Evolutionary conservation across 139 green algal species (phyloP), one percentile per base, ranked within the genome.

Genomic region (Monoraphidium neglectum): DNA sequence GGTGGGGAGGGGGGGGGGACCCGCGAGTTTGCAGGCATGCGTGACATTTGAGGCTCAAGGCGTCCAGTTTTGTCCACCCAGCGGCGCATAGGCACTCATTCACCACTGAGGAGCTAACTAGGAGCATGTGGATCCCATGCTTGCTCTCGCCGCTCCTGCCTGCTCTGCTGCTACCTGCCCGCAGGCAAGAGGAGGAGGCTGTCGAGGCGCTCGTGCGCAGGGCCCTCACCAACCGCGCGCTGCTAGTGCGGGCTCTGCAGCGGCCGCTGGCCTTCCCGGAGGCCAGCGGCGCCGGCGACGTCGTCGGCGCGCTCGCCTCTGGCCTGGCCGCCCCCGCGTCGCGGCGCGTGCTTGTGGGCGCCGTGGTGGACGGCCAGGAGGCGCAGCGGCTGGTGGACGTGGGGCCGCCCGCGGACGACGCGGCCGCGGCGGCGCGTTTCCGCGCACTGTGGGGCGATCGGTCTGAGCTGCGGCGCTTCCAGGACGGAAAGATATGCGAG

Each of bases 401-500:
- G 3, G 91, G 92, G 16, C 92, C 92, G 8, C 76, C 89, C 35
- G 84, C 89, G 6, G 87, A 94, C 70, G 77, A 90, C 24, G 69
- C 62, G 2, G 64, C 60, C 2, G 87, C 86, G 4, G 86, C 91
- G 8, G 74, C 66, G 1, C 63, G 60, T 12, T 97, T 94, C 82
- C 85, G 91, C 10, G 74, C 74, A 4, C 92, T 97, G 64, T 97
- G 92, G 92, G 92, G 92, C 40, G 80, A 88, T 15, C 74, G 76
- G 28, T 85, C 89, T 1, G 91, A 97, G 85, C 84, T 95, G 67
- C 79, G 90, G 1, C 78, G 78, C 21, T 84, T 82, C 68, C 77
- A 92, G 72, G 91, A 96, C 59, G 91, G 91, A 54, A 86, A 82
- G 56, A 95, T 97, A 69, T 78, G 54, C 12, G 91, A 97, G 85